Base-by-base conservation (phyloP, 2,329 filamentous ascomycete species). In the Aspergillus brunneoviolaceus region DNA sequence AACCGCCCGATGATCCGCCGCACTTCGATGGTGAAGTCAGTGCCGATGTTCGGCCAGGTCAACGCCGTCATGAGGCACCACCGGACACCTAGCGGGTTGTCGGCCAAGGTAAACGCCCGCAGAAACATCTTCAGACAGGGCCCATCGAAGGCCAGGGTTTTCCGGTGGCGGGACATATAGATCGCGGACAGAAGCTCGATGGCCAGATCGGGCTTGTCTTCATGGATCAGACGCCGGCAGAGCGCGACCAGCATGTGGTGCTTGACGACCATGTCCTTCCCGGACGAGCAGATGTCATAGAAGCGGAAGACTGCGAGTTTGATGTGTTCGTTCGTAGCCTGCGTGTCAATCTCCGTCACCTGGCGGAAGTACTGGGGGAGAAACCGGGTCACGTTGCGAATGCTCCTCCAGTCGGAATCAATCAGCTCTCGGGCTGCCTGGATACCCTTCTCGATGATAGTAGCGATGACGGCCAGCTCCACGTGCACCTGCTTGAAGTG, bases 1-100 rank as follows among this genome's bases (percentile, higher is more conserved):
- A 61, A 56, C 55, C 59, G 53, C 10, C 62, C 67, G 25, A 74
- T 48, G 29, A 73, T 53, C 5, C 71, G 70, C 29, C 69, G 65
- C 9, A 69, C 67, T 57, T 78, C 77, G 19, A 70, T 71, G 2
- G 76, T 61, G 29, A 79, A 71, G 51, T 74, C 68, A 25, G 58
- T 68, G 45, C 60, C 69, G 25, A 73, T 16, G 5, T 19, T 19
- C 14, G 6, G 39, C 29, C 76, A 72, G 29, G 72, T 67, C 25
- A 78, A 65, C n/a, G 68, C 73, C 2, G 74, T 74, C 55, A 77
- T 55, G 47, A 78, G 69, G 52, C 75, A 77, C 77, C 77, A 79
- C 52, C 76, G 74, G 2, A 77, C 62, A 2, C 76, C 77, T n/a
- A 69, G 66, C 7, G 74, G 56, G 33, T 76, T 70, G 4, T 68